Evolutionary conservation across 768 basidiomycete species (phyloP).

Genomic region (Coprinopsis sp.): DNA sequence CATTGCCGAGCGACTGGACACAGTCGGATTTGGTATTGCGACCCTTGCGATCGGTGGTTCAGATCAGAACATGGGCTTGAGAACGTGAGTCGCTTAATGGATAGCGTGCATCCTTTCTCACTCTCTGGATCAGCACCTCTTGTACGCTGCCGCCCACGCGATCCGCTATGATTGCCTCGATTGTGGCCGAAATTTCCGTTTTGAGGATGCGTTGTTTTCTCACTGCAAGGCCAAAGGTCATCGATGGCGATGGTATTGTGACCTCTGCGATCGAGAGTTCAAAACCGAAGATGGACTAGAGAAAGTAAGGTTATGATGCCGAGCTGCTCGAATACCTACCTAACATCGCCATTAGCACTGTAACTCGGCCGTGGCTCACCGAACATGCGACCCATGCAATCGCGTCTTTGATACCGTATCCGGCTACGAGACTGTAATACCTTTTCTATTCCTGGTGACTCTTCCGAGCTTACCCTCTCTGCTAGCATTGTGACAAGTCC

Average conservation of each 20-base stretch:
- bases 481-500: conserved; percentile 42
- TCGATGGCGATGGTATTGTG: background rate
- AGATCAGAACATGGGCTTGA: too few species aligned
- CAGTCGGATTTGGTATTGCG: too few species aligned
- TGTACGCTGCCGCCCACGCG: background rate
- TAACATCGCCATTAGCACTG: background rate
- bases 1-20: too few species aligned
- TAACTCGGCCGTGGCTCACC: background rate
- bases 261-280: background rate
- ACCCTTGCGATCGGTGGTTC: too few species aligned
- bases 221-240: conserved; percentile 5
- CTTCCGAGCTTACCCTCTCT: conserved; percentile 30
- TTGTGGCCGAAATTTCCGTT: conserved; percentile 1
- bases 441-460: conserved; percentile 1
- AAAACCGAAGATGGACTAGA: background rate
- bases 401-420: background rate
- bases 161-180: background rate
- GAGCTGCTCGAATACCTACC: background rate
- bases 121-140: too few species aligned
- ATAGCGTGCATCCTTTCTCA: too few species aligned
- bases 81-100: too few species aligned
- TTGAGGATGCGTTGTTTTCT: background rate
- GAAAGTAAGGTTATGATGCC: background rate
- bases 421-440: background rate
- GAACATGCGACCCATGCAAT: background rate